phyloP scores from a whole-genome alignment of 2,329 filamentous ascomycete genomes.

The Aspergillus sp. region DNA sequence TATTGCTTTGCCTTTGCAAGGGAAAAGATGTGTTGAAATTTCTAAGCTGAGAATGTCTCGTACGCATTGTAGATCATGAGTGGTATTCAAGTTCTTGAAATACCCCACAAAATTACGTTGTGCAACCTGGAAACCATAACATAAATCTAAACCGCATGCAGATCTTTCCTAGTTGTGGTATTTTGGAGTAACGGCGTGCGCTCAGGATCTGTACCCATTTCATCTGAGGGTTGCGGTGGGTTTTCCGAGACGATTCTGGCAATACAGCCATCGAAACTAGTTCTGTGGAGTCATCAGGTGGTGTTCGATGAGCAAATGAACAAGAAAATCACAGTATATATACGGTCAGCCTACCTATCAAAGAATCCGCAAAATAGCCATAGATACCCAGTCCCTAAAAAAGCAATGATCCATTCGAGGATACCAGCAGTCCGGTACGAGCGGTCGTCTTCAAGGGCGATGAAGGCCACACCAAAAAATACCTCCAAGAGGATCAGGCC shows the following conservation, averaged over 20 bases:
- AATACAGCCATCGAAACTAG: constrained; percentile 7
- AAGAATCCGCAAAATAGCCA: constrained; percentile 18
- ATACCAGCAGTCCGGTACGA: constrained; percentile 12
- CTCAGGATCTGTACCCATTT: constrained; percentile 2
- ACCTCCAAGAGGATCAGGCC: constrained; percentile 12
- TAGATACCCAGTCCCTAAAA: constrained; percentile 14
- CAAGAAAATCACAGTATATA: not conserved
- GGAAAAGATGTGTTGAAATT: too few relatives aligned
- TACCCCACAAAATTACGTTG: too few relatives aligned
- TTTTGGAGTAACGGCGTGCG: not conserved
- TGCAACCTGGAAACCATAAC: too few relatives aligned
- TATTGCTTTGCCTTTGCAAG: too few relatives aligned
- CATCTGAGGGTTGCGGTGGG: too few relatives aligned
- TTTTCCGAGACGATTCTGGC: not conserved
- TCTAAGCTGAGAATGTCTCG: too few relatives aligned
- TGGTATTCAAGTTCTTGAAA: too few relatives aligned
- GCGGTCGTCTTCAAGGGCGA: constrained; percentile 6
- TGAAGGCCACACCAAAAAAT: constrained; percentile 11
- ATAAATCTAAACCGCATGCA: too few relatives aligned
- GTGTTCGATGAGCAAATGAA: not conserved
- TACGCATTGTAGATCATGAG: too few relatives aligned
- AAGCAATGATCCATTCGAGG: constrained; percentile 18
- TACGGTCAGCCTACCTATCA: constrained; percentile 7
- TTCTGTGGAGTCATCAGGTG: not conserved
- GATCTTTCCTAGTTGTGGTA: not conserved